A percentile compares a stretch with the other conserved stretches of the same genome.
Conservation (phyloP, 177 flowering plant genomes). For the Vitis hybrid region DNA sequence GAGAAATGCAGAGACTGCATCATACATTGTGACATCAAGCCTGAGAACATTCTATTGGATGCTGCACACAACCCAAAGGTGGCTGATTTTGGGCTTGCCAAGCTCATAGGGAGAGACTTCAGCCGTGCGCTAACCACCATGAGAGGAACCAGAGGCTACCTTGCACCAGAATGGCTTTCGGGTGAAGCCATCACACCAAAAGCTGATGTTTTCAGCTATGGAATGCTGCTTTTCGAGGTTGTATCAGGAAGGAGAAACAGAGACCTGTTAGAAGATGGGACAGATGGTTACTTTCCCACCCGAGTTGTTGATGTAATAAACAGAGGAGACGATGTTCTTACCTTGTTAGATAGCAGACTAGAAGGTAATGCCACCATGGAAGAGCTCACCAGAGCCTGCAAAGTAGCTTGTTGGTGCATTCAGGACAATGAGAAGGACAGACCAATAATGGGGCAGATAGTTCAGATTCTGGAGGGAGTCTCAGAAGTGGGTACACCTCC, state of each 20-base stretch:
- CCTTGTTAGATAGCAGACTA: constrained; percentile 39
- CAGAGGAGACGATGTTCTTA: constrained; percentile 30
- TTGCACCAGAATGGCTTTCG: constrained; percentile 66
- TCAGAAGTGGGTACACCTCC: constrained; percentile 45
- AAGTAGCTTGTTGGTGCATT: constrained; percentile 67
- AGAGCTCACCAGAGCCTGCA: constrained; percentile 44
- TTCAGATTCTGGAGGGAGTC: constrained; percentile 62
- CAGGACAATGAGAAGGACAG: constrained; percentile 55
- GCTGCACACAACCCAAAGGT: constrained; percentile 38
- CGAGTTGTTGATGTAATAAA: constrained; percentile 33
- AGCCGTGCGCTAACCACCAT: constrained; percentile 62
- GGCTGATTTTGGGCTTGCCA: constrained; percentile 62
- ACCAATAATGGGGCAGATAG: constrained; percentile 69
- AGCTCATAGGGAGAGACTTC: constrained; percentile 56
- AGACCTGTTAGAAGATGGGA: constrained; percentile 38
- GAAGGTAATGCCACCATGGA: constrained; percentile 31
- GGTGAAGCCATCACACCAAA: constrained; percentile 54
- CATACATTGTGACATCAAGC: constrained; percentile 62
- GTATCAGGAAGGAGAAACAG: constrained; percentile 48
- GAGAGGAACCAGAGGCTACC: constrained; percentile 65
- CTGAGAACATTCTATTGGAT: constrained; percentile 56
- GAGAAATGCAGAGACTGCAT: constrained; percentile 59
- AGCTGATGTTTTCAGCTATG: constrained; percentile 62
- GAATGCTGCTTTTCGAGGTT: constrained; percentile 55
- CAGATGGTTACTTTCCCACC: constrained; percentile 43